Evolutionary conservation across 2,329 filamentous ascomycete genomes (phyloP).

Genomic region (Botrytis paeoniae): DNA sequence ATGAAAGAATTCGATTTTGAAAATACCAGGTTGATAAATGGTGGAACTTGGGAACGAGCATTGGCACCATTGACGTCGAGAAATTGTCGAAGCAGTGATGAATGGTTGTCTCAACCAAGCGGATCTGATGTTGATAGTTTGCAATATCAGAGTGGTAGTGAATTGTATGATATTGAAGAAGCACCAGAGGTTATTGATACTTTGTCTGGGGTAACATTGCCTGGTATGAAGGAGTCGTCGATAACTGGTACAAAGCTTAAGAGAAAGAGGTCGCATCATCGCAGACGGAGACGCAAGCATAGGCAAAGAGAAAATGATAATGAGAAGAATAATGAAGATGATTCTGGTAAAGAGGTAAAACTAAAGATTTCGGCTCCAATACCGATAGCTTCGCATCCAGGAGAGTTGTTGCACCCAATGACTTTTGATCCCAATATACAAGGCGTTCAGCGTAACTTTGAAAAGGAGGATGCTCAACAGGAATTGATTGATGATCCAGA

Average conservation of each 20-base stretch:
- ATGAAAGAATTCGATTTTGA: slow-evolving; percentile 79
- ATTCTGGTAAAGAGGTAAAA: neutral
- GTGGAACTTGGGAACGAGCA: slow-evolving; percentile 77
- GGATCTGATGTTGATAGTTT: slow-evolving; percentile 31
- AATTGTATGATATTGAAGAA: slow-evolving; percentile 31
- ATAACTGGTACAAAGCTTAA: slow-evolving; percentile 44
- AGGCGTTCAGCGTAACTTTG: slow-evolving; percentile 56
- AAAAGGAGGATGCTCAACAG: slow-evolving; percentile 54
- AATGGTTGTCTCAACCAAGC: slow-evolving; percentile 41
- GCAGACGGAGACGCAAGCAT: slow-evolving; percentile 36
- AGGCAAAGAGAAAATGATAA: slow-evolving; percentile 35
- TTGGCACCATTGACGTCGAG: slow-evolving; percentile 62
- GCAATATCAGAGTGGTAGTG: slow-evolving; percentile 28
- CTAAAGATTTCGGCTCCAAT: slow-evolving; percentile 32
- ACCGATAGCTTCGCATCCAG: slow-evolving; percentile 26
- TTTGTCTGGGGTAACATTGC: slow-evolving; percentile 20
- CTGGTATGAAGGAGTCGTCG: slow-evolving; percentile 20
- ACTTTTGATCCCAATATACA: slow-evolving; percentile 54
- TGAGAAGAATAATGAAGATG: slow-evolving; percentile 31
- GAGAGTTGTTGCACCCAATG: slow-evolving; percentile 51
- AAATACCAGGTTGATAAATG: slow-evolving; percentile 64
- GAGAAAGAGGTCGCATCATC: slow-evolving; percentile 42
- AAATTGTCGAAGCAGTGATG: slow-evolving; percentile 41
- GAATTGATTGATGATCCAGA: slow-evolving; percentile 56
- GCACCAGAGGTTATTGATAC: slow-evolving; percentile 29